These are phyloP conservation scores for Rhodotorula babjevae DNA, from an alignment of 768 basidiomycete species.

Conservation along the genomic window DNA sequence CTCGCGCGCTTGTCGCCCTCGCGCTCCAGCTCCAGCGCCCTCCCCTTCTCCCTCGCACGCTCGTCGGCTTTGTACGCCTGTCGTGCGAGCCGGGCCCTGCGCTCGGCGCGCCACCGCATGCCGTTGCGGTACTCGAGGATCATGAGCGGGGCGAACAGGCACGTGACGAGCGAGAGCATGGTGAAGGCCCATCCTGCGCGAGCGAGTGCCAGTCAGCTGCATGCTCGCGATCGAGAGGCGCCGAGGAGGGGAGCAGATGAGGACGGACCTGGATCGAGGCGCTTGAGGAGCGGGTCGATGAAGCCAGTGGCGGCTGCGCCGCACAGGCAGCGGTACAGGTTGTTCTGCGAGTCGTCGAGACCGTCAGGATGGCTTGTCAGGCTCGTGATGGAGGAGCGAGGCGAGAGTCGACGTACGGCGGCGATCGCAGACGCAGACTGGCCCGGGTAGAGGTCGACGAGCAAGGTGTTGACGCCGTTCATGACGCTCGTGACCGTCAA, in stretches of 20 bases:
- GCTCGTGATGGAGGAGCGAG: slow-evolving; percentile 42
- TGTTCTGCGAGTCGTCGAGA: slow-evolving; percentile 4
- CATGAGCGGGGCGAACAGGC: slow-evolving; percentile 25
- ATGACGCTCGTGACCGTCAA: slow-evolving; percentile 32
- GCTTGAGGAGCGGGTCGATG: slow-evolving; percentile 30
- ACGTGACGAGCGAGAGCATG: slow-evolving; percentile 24
- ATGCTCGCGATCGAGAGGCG: neutral
- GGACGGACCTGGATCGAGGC: slow-evolving; percentile 19
- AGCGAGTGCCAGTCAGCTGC: neutral
- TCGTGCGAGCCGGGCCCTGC: neutral
- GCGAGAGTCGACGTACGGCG: slow-evolving; percentile 19
- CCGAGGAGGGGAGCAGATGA: neutral
- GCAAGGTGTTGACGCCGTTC: slow-evolving; percentile 33
- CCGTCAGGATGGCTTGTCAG: neutral
- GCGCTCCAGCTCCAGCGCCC: neutral
- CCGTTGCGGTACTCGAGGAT: slow-evolving; percentile 30
- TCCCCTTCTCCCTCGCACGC: neutral
- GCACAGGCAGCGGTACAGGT: slow-evolving; percentile 38
- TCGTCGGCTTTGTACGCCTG: neutral
- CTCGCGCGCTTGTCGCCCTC: neutral
- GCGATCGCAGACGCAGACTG: slow-evolving; percentile 30
- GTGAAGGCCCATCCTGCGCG: slow-evolving; percentile 30
- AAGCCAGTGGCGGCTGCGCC: slow-evolving; percentile 29
- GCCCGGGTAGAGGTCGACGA: slow-evolving; percentile 47
- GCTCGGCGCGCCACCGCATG: slow-evolving; percentile 18